A percentile compares a stretch with the other conserved stretches of the same genome.
These are phyloP conservation scores for Kentomonas sorsogonicus DNA, from an alignment of 208 protist genomes.

Conservation along the genomic window DNA sequence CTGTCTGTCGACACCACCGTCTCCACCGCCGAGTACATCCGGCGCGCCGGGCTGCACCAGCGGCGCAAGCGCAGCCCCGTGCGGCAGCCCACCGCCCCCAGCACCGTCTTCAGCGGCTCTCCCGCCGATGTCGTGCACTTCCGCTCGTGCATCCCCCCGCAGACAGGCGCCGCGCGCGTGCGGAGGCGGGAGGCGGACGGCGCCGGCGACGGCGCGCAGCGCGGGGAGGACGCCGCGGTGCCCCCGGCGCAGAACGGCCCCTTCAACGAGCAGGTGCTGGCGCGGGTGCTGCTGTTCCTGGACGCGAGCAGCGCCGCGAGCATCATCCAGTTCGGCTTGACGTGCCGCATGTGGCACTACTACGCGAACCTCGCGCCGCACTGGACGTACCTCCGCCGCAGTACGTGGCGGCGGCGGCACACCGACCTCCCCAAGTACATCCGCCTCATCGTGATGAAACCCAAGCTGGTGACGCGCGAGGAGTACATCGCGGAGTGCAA, in stretches of 20 bases:
- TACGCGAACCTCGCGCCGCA: constrained; percentile 76
- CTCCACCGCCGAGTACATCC: background rate
- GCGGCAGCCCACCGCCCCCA: too few species aligned
- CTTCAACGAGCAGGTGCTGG: constrained; percentile 66
- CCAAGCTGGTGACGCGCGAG: constrained; percentile 73
- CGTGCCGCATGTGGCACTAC: constrained; percentile 75
- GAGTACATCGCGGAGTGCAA: constrained; percentile 65
- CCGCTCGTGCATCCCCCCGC: constrained; percentile 63
- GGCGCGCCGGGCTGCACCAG: background rate
- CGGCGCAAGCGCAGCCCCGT: background rate
- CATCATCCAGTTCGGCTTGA: constrained; percentile 54
- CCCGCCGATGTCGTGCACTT: constrained; percentile 67
- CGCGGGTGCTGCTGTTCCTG: constrained; percentile 67
- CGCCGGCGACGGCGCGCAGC: constrained; percentile 1
- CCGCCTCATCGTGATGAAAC: constrained; percentile 53
- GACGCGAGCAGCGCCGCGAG: constrained; percentile 36
- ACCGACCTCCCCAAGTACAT: constrained; percentile 56
- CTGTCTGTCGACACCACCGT: background rate
- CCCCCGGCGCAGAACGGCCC: constrained; percentile 56
- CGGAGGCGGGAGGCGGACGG: constrained; percentile 1
- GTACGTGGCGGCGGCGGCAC: constrained; percentile 41
- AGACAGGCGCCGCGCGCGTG: constrained; percentile 15
- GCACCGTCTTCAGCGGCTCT: constrained; percentile 47
- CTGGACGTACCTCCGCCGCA: constrained; percentile 71
- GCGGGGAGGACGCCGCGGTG: constrained; percentile 2